These are phyloP conservation scores for Ganoderma sinense DNA, from an alignment of 1,284 basidiomycete species.

Conservation along the genomic window DNA sequence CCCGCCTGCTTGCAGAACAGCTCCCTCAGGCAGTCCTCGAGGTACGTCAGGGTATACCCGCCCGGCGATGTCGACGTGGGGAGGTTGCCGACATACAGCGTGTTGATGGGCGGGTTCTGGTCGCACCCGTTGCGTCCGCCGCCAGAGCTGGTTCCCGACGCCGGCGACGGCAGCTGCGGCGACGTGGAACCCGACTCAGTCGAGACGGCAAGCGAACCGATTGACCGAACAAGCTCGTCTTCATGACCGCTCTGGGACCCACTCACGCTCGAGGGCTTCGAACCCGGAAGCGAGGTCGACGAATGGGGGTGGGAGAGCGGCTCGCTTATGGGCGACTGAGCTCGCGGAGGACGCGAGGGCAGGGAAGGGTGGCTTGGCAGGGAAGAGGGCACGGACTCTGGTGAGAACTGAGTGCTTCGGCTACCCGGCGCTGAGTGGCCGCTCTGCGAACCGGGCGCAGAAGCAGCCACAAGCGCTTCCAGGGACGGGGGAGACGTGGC, in stretches of 20 bases:
- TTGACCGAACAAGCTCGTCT: slow-evolving; percentile 51
- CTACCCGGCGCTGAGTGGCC: slow-evolving; percentile 33
- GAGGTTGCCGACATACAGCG: slow-evolving; percentile 93
- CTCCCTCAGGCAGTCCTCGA: slow-evolving; percentile 86
- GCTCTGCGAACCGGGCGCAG: slow-evolving; percentile 30
- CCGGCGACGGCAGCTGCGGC: slow-evolving; percentile 53
- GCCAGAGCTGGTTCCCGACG: slow-evolving; percentile 49
- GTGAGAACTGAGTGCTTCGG: slow-evolving; percentile 41
- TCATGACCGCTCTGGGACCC: slow-evolving; percentile 49
- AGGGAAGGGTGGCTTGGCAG: slow-evolving; percentile 42
- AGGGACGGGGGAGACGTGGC: slow-evolving; percentile 32
- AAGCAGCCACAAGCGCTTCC: slow-evolving; percentile 28
- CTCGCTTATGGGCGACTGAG: slow-evolving; percentile 41
- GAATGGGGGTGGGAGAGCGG: slow-evolving; percentile 20
- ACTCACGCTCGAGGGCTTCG: slow-evolving; percentile 46
- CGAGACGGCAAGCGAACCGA: slow-evolving; percentile 57
- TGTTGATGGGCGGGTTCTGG: slow-evolving; percentile 95
- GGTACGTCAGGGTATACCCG: slow-evolving; percentile 76
- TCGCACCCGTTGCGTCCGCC: slow-evolving; percentile 73
- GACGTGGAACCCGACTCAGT: slow-evolving; percentile 56
- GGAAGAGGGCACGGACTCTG: slow-evolving; percentile 37
- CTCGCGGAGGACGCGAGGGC: slow-evolving; percentile 40
- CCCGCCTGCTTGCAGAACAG: slow-evolving; percentile 84
- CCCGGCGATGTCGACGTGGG: slow-evolving; percentile 76
- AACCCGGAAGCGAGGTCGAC: slow-evolving; percentile 39